Base-by-base conservation (phyloP, 2,329 filamentous ascomycete genomes). In the Alternaria sp. region DNA sequence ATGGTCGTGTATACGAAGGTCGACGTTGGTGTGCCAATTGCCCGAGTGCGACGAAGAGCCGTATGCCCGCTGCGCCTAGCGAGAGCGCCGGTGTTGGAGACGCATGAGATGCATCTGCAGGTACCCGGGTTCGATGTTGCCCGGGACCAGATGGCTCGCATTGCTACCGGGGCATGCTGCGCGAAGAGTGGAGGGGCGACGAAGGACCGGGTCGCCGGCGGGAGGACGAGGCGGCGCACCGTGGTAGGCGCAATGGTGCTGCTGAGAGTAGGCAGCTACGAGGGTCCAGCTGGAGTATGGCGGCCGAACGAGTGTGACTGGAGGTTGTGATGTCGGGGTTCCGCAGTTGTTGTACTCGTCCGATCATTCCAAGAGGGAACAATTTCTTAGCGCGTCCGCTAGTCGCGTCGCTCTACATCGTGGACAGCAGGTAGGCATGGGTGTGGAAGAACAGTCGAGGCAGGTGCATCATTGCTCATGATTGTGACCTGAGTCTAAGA, bases 91-190 rank as follows among this genome's bases (percentile, higher is more conserved):
- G 85, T 75, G 56, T 70, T 81, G 59, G 85, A 84, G 57, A 87
- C 79, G 80, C 89, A 91, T 73, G 87, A 83, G 69, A 86, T 83
- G 81, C 89, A 91, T 79, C 85, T 85, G 81, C 88, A 91, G 72
- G 86, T 84, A 68, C 79, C 79, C 79, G 86, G 87, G 81, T 85
- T 85, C 84, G 86, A 87, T 73, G 86, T 84, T 81, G 88, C 87
- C 81, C 89, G 87, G 79, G 88, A 89, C 89, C 89, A 90, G 70
- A 92, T 77, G 68, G 85, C 84, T 80, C 88, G 88, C 91, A 93
- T 93, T 74, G 77, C 78, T 79, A 77, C 69, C 77, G 73, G 69
- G 57, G 67, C 77, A 80, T 80, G 69, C 68, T 78, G 71, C 59
- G 65, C 63, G 55, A 59, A 10, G 54, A 55, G 64, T 56, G 45